These are phyloP conservation scores for Tuber borchii DNA, from an alignment of 495 filamentous ascomycete genomes.

Conservation along the genomic window DNA sequence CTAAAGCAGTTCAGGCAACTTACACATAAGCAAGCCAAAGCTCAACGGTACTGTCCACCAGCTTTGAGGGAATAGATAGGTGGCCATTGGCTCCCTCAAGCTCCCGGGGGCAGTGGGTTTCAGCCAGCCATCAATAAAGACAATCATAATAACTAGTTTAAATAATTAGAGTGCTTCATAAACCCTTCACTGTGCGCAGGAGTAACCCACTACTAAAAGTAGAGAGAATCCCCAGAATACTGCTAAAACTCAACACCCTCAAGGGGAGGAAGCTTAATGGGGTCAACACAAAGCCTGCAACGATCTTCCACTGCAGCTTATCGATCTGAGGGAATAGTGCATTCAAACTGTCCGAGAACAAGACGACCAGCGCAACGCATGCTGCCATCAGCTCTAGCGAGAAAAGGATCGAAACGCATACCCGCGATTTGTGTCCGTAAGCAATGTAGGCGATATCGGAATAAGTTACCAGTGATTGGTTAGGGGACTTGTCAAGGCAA, in stretches of 20 bases:
- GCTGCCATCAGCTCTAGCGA: constrained; percentile 80
- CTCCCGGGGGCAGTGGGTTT: constrained; percentile 77
- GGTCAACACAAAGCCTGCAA: constrained; percentile 72
- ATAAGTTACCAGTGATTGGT: constrained; percentile 70
- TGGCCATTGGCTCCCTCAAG: constrained; percentile 71
- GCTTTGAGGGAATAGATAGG: constrained; percentile 69
- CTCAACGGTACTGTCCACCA: constrained; percentile 88
- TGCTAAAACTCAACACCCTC: constrained; percentile 78
- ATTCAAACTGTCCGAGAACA: constrained; percentile 86
- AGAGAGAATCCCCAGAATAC: constrained; percentile 79
- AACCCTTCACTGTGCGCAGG: neutral
- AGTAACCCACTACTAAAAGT: constrained; percentile 70
- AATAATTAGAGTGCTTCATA: constrained; percentile 20
- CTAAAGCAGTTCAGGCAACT: constrained; percentile 42
- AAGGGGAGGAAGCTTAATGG: constrained; percentile 83
- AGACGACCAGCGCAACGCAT: constrained; percentile 82
- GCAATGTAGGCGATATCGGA: constrained; percentile 89
- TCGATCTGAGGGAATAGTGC: constrained; percentile 68
- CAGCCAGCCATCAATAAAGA: constrained; percentile 76
- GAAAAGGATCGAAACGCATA: constrained; percentile 78
- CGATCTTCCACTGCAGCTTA: constrained; percentile 72
- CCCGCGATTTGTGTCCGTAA: constrained; percentile 74
- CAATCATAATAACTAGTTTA: constrained; percentile 63
- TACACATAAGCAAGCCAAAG: constrained; percentile 84
- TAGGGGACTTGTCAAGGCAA: constrained; percentile 75